Evolutionary conservation across 768 basidiomycete genomes (phyloP), one percentile per base, ranked within the genome.

Genomic region (Tulasnella sp.): DNA sequence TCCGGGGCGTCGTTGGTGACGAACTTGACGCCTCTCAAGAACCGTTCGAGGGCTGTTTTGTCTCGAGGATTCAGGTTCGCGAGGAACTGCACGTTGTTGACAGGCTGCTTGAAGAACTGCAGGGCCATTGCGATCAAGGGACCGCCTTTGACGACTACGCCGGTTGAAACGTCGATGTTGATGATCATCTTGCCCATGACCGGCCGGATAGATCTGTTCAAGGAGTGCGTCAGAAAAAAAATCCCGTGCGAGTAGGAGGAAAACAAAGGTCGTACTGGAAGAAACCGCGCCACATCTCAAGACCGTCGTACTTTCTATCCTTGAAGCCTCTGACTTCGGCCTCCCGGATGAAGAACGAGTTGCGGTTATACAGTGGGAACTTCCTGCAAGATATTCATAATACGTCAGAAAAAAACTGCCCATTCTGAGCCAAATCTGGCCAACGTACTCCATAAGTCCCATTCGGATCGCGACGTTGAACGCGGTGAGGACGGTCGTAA

Each of bases 111-210:
- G 15, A 91, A 80, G 79, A 88, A 88, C 3, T 89, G 88, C 3
- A 90, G 82, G 75, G 89, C 89, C 0, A 93, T 82, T 1, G 84
- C 81, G 72, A 91, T 82, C 1, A 93, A 84, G 0, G 85, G 80
- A 0, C 93, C 92, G 0, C 87, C 83, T 79, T 88, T 88, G 71
- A 40, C 22, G 90, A 94, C 91, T 31, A 89, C 86, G 0, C 90
- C 92, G 0, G 92, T 91, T 0, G 90, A 88, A 68, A 92, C 91
- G 78, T 94, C 93, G 78, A 94, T 86, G 76, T 93, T 94, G 78
- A 93, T 84, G 38, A 93, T 82, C 79, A 94, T 86, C 0, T 84
- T 83, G 0, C 88, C 89, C 19, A 89, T 85, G 0, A 87, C 88
- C 3, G 92, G 92, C 29, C 93, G 86, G 17, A 93, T 86, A 0